Evolutionary conservation across 2,329 filamentous ascomycete genomes (phyloP).

Genomic region (Fusarium sterilihyphosum): DNA sequence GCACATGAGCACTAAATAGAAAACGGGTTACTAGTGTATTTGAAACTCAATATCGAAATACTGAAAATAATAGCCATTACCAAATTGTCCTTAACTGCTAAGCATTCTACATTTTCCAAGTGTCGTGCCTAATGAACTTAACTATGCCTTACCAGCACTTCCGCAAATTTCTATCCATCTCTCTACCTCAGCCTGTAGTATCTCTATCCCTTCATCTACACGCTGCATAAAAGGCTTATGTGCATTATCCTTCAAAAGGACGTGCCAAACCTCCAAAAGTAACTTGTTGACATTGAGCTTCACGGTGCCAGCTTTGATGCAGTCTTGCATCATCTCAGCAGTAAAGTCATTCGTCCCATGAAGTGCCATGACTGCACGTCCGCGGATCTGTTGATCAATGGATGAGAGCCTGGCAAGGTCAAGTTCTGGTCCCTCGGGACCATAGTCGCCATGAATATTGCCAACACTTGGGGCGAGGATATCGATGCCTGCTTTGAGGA

Average conservation of each 20-base stretch:
- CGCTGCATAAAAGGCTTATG: constrained; percentile 7
- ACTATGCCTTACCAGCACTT: constrained; percentile 25
- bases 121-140: background rate
- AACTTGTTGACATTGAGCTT: constrained; percentile 69
- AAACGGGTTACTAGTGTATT: too few species aligned
- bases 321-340: constrained; percentile 59
- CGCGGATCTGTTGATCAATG: constrained; percentile 45
- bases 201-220: constrained; percentile 22
- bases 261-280: constrained; percentile 51
- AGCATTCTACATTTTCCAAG: background rate
- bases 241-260: constrained; percentile 1
- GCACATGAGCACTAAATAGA: background rate
- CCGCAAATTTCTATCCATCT: constrained; percentile 33
- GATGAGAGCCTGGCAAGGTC: constrained; percentile 60
- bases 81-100: too few species aligned
- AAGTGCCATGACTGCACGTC: constrained; percentile 57
- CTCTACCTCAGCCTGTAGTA: constrained; percentile 29
- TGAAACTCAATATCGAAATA: too few species aligned
- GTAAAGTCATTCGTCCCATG: constrained; percentile 68
- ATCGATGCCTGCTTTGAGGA: constrained; percentile 76
- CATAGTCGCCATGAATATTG: constrained; percentile 81
- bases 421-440: constrained; percentile 68
- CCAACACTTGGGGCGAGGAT: constrained; percentile 80
- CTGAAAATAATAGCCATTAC: too few species aligned
- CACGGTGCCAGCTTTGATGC: constrained; percentile 61